These are phyloP conservation scores for Oryza punctata DNA, from an alignment of 176 grass and related monocot species.

Conservation along the genomic window DNA sequence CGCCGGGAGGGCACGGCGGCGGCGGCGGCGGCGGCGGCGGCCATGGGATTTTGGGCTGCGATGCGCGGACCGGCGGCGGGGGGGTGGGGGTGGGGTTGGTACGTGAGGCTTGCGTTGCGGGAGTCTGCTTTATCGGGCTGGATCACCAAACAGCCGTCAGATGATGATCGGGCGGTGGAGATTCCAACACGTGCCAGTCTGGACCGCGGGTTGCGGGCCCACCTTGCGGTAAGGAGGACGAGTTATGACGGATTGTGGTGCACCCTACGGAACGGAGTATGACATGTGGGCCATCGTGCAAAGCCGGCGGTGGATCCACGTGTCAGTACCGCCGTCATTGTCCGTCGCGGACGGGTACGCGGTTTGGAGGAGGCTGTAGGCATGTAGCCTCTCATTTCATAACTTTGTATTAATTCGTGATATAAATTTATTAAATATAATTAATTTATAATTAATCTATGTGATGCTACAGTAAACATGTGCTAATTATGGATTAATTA, in stretches of 20 bases:
- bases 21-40: conserved; percentile 16
- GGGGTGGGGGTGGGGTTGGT: conserved; percentile 30
- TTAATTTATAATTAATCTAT: too few relatives aligned
- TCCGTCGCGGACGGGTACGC: not conserved
- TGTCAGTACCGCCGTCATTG: not conserved
- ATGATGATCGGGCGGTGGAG: not conserved
- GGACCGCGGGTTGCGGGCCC: conserved; percentile 21
- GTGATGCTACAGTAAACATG: too few relatives aligned
- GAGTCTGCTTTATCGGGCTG: conserved; percentile 49
- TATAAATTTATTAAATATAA: too few relatives aligned
- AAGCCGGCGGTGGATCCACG: not conserved
- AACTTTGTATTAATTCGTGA: too few relatives aligned
- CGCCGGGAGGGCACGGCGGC: conserved; percentile 30
- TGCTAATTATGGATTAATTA: too few relatives aligned
- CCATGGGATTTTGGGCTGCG: conserved; percentile 40
- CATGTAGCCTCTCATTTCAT: too few relatives aligned
- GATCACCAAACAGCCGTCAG: not conserved
- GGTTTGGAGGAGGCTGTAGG: not conserved
- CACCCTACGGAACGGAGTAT: not conserved
- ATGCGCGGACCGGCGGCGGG: not conserved
- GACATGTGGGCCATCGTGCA: conserved; percentile 11
- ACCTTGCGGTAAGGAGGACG: not conserved
- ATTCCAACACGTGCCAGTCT: not conserved
- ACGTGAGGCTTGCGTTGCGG: conserved; percentile 36
- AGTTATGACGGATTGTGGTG: not conserved